Evolutionary conservation across 257 asterid genomes (phyloP), one percentile per base, ranked within the genome.

Genomic region (Paraleonurus japonicus): DNA sequence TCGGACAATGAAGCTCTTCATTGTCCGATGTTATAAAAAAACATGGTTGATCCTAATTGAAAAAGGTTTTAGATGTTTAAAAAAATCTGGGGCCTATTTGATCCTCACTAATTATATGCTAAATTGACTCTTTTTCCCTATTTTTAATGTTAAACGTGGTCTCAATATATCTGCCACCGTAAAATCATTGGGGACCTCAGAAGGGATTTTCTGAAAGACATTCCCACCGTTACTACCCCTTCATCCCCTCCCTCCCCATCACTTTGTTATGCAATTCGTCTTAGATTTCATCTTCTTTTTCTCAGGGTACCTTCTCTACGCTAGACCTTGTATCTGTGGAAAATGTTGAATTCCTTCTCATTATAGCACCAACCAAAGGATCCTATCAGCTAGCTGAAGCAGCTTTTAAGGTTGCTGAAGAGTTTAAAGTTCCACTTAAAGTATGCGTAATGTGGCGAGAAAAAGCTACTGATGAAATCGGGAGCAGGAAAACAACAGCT

Each of bases 361-460:
- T 94, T 30, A 88, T 94, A 73, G 95, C 96, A 51, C 98, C 99
- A 24, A 26, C 74, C 20, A 72, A 88, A 37, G 87, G 81, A 59
- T 91, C 96, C 50, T 94, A 89, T 72, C 59, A 39, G 69, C 82
- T 94, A 28, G 98, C 96, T 63, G 80, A 65, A 73, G 88, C 87
- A 70, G 96, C 96, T 28, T 78, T 84, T 58, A 72, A 80, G 81
- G 93, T 84, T 71, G 93, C 96, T 0, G 82, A 82, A 73, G 86
- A 85, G 47, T 68, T 82, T 10, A 77, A 81, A 47, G 64, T 88
- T 37, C 62, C 84, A 16, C 68, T 89, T 12, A 94, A 80, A 81
- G 87, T 90, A 35, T 88, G 96, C 67, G 79, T 89, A 7, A 59
- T 94, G 67, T 91, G 98, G 98, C 85, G 87, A 70, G 80, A 76